phyloP scores from a whole-genome alignment of 179 eudicot species.

The Patellifolia procumbens region DNA sequence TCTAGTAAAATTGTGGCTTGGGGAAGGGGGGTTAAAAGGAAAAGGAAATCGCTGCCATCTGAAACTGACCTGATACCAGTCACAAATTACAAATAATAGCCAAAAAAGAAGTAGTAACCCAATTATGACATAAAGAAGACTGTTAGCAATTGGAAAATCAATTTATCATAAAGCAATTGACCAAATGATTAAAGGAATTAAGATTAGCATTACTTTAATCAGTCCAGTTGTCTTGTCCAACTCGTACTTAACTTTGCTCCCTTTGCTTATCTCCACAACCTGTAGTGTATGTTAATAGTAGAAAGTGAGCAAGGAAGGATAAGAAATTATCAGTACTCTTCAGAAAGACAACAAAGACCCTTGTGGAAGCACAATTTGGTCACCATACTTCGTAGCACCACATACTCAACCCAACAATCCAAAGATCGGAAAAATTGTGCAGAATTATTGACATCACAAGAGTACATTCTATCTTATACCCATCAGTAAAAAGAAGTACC shows the following conservation, averaged over 20 bases:
- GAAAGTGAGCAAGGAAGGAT: constrained; percentile 7
- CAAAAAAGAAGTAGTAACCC: not conserved
- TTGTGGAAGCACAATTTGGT: not conserved
- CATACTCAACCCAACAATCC: not conserved
- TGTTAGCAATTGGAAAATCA: not conserved
- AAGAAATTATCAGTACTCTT: not conserved
- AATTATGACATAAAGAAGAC: not conserved
- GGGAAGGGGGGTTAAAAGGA: too few relatives aligned
- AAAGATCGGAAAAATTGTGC: not conserved
- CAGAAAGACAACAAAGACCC: not conserved
- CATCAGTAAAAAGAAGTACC: not conserved
- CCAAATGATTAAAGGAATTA: not conserved
- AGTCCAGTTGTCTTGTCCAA: constrained; percentile 87
- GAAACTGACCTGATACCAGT: not conserved
- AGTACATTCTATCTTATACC: not conserved
- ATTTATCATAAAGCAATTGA: not conserved
- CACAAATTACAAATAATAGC: not conserved
- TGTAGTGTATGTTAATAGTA: constrained; percentile 32
- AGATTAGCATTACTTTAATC: constrained; percentile 56
- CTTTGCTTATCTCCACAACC: constrained; percentile 94
- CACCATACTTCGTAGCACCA: not conserved
- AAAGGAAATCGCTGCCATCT: not conserved
- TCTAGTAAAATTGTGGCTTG: not conserved
- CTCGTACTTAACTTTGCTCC: constrained; percentile 95
- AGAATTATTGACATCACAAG: not conserved